Evolutionary conservation across 805 yeast species (phyloP).

Genomic region (Ogataea paraovalis): DNA sequence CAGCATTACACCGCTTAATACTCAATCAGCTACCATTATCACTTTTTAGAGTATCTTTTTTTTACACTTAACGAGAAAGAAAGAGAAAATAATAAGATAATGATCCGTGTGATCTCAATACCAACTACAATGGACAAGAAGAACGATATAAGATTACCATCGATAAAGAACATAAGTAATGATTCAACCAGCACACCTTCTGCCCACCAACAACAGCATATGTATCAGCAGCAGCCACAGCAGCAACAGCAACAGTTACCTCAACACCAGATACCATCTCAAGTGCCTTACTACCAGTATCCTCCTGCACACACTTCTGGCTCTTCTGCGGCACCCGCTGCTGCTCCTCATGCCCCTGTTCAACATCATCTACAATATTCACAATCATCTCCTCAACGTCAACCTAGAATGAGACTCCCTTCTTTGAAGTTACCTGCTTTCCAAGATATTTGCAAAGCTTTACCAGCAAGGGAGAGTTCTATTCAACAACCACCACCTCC

Average conservation of each 20-base stretch:
- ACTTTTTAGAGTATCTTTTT: too few species aligned
- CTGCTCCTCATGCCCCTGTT: slow-evolving; percentile 59
- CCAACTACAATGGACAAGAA: slow-evolving; percentile 14
- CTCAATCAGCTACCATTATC: too few species aligned
- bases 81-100: neutral
- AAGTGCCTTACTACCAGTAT: too few species aligned
- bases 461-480: neutral
- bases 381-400: neutral
- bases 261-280: too few species aligned
- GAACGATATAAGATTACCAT: slow-evolving; percentile 13
- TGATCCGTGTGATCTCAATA: slow-evolving; percentile 1
- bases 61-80: too few species aligned
- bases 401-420: slow-evolving; percentile 49
- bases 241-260: neutral
- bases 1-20: too few species aligned
- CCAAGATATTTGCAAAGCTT: slow-evolving; percentile 81
- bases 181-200: slow-evolving; percentile 37
- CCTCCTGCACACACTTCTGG: neutral
- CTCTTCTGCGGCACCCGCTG: slow-evolving; percentile 51
- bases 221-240: neutral
- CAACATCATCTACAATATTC: neutral
- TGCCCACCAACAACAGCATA: slow-evolving; percentile 9
- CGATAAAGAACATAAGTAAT: slow-evolving; percentile 32
- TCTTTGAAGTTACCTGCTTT: slow-evolving; percentile 69
- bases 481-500: slow-evolving; percentile 42